These are phyloP conservation scores for Chloranthus sessilifolius DNA, from an alignment of 164 flowering plant species.

Conservation along the genomic window DNA sequence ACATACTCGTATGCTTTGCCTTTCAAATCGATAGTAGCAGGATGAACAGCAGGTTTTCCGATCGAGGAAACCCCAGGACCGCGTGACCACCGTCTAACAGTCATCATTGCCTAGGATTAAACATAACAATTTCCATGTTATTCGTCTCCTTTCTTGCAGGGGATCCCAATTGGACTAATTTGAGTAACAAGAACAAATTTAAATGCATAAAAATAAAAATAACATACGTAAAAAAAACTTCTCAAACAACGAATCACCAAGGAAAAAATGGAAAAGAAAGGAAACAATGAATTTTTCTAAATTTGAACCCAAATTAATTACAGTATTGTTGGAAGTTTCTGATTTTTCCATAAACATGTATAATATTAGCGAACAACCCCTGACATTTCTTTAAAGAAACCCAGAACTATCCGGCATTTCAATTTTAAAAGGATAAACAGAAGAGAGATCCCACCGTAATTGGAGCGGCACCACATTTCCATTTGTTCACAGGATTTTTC, in stretches of 20 bases:
- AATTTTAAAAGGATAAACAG: background rate
- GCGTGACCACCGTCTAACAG: slow-evolving; percentile 75
- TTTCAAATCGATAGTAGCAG: slow-evolving; percentile 83
- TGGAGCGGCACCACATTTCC: slow-evolving; percentile 99
- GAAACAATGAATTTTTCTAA: too few relatives aligned
- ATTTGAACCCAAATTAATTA: background rate
- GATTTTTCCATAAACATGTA: background rate
- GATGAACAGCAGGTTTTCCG: slow-evolving; percentile 90
- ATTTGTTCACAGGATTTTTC: slow-evolving; percentile 87
- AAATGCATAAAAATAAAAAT: too few relatives aligned
- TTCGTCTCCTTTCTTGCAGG: background rate
- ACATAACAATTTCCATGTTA: too few relatives aligned
- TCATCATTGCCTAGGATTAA: slow-evolving; percentile 78
- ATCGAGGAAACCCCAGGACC: slow-evolving; percentile 58
- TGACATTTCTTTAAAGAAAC: background rate
- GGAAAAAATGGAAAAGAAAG: too few relatives aligned
- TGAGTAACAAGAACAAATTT: too few relatives aligned
- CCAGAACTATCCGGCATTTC: slow-evolving; percentile 1
- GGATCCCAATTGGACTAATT: background rate
- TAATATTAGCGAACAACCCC: background rate
- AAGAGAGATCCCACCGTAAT: slow-evolving; percentile 48
- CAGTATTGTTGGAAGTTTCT: background rate
- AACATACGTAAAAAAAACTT: too few relatives aligned
- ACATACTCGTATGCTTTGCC: slow-evolving; percentile 96
- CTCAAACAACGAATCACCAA: too few relatives aligned